Evolutionary conservation across 2,329 filamentous ascomycete species (phyloP).

Genomic region (Colletotrichum australisinense): DNA sequence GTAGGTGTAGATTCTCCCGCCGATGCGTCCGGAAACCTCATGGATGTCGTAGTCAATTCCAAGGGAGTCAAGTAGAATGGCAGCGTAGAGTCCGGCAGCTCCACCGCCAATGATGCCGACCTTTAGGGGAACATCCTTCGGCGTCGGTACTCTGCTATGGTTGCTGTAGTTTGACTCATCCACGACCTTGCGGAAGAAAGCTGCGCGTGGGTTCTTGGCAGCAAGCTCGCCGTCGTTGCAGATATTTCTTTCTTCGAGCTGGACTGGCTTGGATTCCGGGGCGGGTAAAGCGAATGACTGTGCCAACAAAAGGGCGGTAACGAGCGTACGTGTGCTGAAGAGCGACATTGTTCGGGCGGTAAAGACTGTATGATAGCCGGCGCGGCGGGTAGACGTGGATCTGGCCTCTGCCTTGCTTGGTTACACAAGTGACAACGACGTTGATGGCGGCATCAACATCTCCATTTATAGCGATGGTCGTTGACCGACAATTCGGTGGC

Average conservation of each 20-base stretch:
- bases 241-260: constrained; percentile 12
- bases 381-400: neutral
- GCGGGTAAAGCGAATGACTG: constrained; percentile 33
- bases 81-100: constrained; percentile 47
- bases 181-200: constrained; percentile 36
- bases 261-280: neutral
- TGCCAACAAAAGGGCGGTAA: constrained; percentile 33
- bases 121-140: constrained; percentile 36
- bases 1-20: constrained; percentile 51
- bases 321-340: constrained; percentile 18
- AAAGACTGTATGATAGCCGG: constrained; percentile 9
- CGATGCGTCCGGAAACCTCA: constrained; percentile 47
- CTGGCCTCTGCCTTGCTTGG: neutral
- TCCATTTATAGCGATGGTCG: neutral
- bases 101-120: constrained; percentile 52
- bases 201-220: constrained; percentile 36
- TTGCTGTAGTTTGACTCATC: constrained; percentile 34
- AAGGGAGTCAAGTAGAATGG: constrained; percentile 46
- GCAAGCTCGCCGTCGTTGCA: constrained; percentile 36
- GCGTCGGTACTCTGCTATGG: constrained; percentile 27
- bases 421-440: neutral
- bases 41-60: constrained; percentile 51
- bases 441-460: neutral
- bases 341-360: constrained; percentile 23
- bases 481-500: too few relatives aligned